Evolutionary conservation across 176 grass and related monocot genomes (phyloP), one percentile per base, ranked within the genome.

Genomic region (Raddia guianensis): DNA sequence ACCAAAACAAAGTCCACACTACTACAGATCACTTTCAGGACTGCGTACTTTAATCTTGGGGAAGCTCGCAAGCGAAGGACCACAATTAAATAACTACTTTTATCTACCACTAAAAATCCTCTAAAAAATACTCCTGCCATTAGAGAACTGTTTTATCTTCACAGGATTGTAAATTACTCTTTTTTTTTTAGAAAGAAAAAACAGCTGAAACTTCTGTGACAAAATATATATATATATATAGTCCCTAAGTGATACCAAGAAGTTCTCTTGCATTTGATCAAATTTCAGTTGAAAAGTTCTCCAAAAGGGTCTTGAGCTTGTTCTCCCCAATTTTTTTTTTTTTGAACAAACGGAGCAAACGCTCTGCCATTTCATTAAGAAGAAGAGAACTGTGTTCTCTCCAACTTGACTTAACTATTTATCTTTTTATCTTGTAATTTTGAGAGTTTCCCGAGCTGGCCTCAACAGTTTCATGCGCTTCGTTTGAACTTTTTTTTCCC

Each of bases 1-100:
- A 82, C 45, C 32, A 62, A 21, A 71, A 62, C 15, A 71, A 78
- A 63, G 13, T 45, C 13, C 47, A 78, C 49, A 65, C 65, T 8
- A 7, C 69, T 71, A 45, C 62, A 54, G 37, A n/a, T 47, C 6
- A 9, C 49, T 44, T 44, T 66, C 70, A 73, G 16, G 7, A 43
- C 9, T 82, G 20, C 35, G 49, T 42, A 20, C 2, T 40, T 73
- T n/a, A 64, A 57, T 74, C 64, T 59, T 14, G 21, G 72, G 62
- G 16, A 35, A 35, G 3, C n/a, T 83, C 12, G 5, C 13, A 58
- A 49, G 49, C n/a, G 12, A 66, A 81, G 7, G 50, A 49, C 14
- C 48, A 48, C 3, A 35, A 64, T 45, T 57, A 46, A 53, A 53
- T 5, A 40, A 74, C 5, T 42, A 74, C 44, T 13, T 55, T n/a